A percentile compares a stretch with the other conserved stretches of the same genome.
Conservation (phyloP, 2,329 filamentous ascomycete genomes). For the Cytospora paraplurivora region DNA sequence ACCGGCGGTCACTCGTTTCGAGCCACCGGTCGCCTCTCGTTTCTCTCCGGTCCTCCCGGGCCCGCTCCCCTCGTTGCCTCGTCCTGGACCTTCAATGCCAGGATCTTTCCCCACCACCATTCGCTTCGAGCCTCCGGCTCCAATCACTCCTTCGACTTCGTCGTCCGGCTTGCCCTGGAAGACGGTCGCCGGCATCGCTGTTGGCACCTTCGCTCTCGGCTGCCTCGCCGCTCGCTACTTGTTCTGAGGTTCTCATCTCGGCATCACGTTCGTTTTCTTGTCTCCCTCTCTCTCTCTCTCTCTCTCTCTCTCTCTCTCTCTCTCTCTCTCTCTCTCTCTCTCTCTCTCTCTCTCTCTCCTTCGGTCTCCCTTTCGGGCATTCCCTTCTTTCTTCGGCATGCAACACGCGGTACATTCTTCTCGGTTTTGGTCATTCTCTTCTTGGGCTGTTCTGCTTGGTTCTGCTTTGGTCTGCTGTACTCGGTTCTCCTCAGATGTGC, state of each 20-base stretch:
- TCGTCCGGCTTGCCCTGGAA: slow-evolving; percentile 20
- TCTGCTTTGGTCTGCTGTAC: no score
- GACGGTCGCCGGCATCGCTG: slow-evolving; percentile 20
- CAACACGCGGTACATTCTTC: background rate
- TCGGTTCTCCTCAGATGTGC: background rate
- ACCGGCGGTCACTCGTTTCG: slow-evolving; percentile 16
- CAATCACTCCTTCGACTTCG: slow-evolving; percentile 6
- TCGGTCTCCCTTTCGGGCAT: background rate
- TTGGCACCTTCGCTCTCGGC: slow-evolving; percentile 22
- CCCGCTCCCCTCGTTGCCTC: slow-evolving; percentile 7
- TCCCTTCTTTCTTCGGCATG: background rate
- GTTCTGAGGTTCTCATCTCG: slow-evolving; percentile 4
- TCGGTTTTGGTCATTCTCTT: slow-evolving; percentile 1
- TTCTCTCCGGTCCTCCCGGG: slow-evolving; percentile 6
- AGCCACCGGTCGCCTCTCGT: slow-evolving; percentile 7
- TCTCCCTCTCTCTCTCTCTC: no score
- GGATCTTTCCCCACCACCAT: slow-evolving; percentile 6
- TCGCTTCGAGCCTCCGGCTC: background rate
- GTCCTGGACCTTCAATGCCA: background rate
- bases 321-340: no score
- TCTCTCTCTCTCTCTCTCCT: background rate
- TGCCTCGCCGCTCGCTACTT: slow-evolving; percentile 25
- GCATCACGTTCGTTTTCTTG: background rate
- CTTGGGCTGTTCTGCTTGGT: slow-evolving; percentile 9
- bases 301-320: no score